These are phyloP conservation scores for Phytophthora chlamydospora DNA, from an alignment of 352 stramenopile species.

Conservation along the genomic window DNA sequence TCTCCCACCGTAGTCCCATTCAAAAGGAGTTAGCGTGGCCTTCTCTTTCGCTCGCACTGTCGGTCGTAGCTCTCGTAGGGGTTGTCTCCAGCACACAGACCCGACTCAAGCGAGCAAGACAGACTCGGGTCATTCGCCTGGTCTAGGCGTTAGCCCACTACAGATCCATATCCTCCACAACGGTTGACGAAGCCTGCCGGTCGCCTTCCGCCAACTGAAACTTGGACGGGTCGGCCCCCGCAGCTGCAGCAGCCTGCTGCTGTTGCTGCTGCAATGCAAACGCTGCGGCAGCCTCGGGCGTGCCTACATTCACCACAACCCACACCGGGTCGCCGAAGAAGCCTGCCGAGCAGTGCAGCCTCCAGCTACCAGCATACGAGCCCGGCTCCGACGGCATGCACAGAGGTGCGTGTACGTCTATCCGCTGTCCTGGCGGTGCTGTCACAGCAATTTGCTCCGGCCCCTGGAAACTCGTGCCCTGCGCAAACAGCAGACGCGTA, in stretches of 20 bases:
- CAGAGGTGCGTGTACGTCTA: conserved; percentile 68
- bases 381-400: conserved; percentile 62
- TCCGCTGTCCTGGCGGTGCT: conserved; percentile 46
- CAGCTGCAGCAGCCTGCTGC: conserved; percentile 15
- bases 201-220: conserved; percentile 31
- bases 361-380: conserved; percentile 79
- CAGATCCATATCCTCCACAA: conserved; percentile 54
- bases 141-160: conserved; percentile 26
- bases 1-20: conserved; percentile 21
- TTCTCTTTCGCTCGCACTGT: conserved; percentile 7
- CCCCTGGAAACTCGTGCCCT: conserved; percentile 68
- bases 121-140: conserved; percentile 9
- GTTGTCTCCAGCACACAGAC: conserved; percentile 8
- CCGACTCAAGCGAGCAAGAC: conserved; percentile 1
- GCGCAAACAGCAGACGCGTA: conserved; percentile 68
- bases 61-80: conserved; percentile 19
- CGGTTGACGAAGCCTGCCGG: conserved; percentile 30
- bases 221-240: conserved; percentile 40
- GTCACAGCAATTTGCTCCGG: conserved; percentile 62
- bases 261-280: conserved; percentile 38
- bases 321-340: conserved; percentile 85
- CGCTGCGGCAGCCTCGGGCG: conserved; percentile 23
- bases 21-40: conserved; percentile 30
- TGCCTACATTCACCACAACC: conserved; percentile 74
- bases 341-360: conserved; percentile 59